A percentile compares a stretch with the other conserved stretches of the same genome.
phyloP scores from a whole-genome alignment of 345 rosid species.

The Corymbia maculata region DNA sequence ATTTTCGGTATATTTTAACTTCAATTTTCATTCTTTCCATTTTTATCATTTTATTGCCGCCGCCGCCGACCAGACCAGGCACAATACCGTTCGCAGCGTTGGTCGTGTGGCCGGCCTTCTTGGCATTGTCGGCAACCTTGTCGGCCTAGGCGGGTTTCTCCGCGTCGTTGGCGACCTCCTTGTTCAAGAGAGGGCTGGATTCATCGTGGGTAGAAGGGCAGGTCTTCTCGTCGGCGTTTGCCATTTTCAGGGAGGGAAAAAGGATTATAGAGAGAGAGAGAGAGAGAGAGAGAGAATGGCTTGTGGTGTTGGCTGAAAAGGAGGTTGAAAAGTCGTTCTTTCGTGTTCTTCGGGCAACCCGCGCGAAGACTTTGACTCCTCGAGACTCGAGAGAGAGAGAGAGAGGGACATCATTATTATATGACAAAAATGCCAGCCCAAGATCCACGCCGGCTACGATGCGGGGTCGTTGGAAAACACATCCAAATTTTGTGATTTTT shows the following conservation, averaged over 20 bases:
- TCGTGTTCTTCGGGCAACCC: not conserved
- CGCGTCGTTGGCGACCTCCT: conserved; percentile 12
- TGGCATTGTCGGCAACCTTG: not conserved
- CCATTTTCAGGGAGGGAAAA: not conserved
- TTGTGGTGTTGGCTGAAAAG: no score
- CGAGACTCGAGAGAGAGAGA: no score
- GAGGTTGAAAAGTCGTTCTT: not conserved
- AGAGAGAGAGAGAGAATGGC: not conserved
- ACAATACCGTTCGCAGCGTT: not conserved
- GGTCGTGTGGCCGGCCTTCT: not conserved
- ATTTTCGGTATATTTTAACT: not conserved
- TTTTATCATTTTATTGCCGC: not conserved
- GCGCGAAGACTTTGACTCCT: not conserved
- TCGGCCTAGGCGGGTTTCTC: conserved; percentile 14
- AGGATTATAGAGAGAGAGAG: not conserved
- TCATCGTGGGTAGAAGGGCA: conserved; percentile 14
- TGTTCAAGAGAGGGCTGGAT: conserved; percentile 64
- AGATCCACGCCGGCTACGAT: not conserved
- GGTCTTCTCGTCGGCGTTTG: not conserved
- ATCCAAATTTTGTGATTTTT: no score
- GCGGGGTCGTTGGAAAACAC: not conserved
- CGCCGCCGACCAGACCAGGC: not conserved
- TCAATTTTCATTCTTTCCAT: not conserved
- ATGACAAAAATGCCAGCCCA: no score
- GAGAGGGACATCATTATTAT: not conserved